phyloP scores from a whole-genome alignment of 225 moss, liverwort and hornwort species.

The Pseudisothecium myosuroides region DNA sequence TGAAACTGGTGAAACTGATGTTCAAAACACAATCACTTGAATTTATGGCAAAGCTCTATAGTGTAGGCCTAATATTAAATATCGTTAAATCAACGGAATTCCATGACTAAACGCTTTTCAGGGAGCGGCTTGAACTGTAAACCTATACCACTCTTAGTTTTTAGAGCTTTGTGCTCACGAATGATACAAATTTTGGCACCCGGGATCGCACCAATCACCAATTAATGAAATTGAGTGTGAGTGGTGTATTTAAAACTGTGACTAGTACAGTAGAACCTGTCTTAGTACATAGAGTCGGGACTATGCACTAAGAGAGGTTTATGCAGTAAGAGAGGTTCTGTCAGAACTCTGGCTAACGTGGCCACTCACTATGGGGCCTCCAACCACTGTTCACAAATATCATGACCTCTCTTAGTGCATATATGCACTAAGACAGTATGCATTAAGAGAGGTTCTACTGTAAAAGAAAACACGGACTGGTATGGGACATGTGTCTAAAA shows the following conservation, averaged over 20 bases:
- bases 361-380: too few species aligned
- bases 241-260: background rate
- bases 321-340: too few species aligned
- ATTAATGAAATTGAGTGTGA: background rate
- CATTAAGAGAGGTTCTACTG: too few species aligned
- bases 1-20: background rate
- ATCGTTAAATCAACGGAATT: accelerated
- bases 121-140: background rate
- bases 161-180: background rate
- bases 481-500: background rate
- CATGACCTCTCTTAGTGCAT: too few species aligned
- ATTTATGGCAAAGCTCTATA: background rate
- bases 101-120: background rate
- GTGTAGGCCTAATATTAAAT: background rate
- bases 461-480: background rate
- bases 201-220: background rate
- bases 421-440: too few species aligned
- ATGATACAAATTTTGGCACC: background rate
- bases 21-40: background rate
- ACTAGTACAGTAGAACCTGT: too few species aligned
- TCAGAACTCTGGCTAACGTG: too few species aligned
- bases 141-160: background rate
- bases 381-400: too few species aligned
- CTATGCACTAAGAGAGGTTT: too few species aligned
- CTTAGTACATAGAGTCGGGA: too few species aligned